Percentiles rank a stretch among this genome's conserved stretches.
phyloP scores from a whole-genome alignment of 805 yeast genomes.

The Candida easanensis region DNA sequence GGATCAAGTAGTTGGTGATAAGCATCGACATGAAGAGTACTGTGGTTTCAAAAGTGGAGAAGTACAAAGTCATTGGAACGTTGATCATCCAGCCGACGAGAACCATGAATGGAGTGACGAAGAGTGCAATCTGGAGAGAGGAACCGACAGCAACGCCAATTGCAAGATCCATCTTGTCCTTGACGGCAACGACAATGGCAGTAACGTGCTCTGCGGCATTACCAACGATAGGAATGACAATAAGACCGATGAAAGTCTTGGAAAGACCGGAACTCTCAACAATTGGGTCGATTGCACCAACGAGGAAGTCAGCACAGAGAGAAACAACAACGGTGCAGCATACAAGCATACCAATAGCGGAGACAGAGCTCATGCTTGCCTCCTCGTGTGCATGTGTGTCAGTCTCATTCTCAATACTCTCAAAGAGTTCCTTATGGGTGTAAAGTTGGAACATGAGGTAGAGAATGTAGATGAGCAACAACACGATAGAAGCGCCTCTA shows the following conservation, averaged over 20 bases:
- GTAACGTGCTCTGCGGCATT: slow-evolving; percentile 99
- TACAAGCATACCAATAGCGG: slow-evolving; percentile 54
- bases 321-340: slow-evolving; percentile 77
- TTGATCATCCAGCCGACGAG: slow-evolving; percentile 89
- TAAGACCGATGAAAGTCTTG: slow-evolving; percentile 91
- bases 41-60: slow-evolving; percentile 91
- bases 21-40: slow-evolving; percentile 87
- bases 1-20: slow-evolving; percentile 78
- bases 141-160: slow-evolving; percentile 97
- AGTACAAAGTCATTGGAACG: slow-evolving; percentile 89
- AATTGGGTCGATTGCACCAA: slow-evolving; percentile 87
- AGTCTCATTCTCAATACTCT: slow-evolving; percentile 38
- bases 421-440: slow-evolving; percentile 80
- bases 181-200: slow-evolving; percentile 90
- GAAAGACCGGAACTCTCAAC: slow-evolving; percentile 84
- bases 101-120: slow-evolving; percentile 94
- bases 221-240: slow-evolving; percentile 94
- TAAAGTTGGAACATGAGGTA: slow-evolving; percentile 85
- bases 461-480: slow-evolving; percentile 72
- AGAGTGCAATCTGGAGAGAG: slow-evolving; percentile 90
- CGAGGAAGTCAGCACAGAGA: slow-evolving; percentile 88
- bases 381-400: slow-evolving; percentile 22
- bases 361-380: slow-evolving; percentile 44
- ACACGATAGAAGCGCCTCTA: slow-evolving; percentile 79
- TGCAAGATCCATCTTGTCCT: slow-evolving; percentile 96